Conservation (phyloP, 2,329 filamentous ascomycete species). For the Aplosporella prunicola region DNA sequence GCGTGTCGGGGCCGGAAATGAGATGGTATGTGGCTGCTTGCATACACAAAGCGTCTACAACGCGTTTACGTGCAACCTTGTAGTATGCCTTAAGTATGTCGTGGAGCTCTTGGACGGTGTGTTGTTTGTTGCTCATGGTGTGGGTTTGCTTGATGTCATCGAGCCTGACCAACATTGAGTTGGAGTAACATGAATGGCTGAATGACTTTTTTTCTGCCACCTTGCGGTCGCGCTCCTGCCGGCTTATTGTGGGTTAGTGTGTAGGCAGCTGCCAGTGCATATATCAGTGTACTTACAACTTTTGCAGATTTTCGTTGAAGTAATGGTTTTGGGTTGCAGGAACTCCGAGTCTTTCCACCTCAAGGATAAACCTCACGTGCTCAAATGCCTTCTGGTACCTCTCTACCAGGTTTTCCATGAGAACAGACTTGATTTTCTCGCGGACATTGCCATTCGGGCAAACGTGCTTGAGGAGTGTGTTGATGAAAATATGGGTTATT, state of each 20-base stretch:
- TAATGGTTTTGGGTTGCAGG: constrained; percentile 45
- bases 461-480: constrained; percentile 30
- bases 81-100: constrained; percentile 55
- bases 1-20: constrained; percentile 40
- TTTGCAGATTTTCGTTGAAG: constrained; percentile 41
- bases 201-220: background rate
- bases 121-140: constrained; percentile 25
- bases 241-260: no score
- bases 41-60: constrained; percentile 53
- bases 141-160: constrained; percentile 1
- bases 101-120: constrained; percentile 45
- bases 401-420: constrained; percentile 38
- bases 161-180: background rate
- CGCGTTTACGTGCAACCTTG: constrained; percentile 49
- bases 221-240: background rate
- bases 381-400: constrained; percentile 41
- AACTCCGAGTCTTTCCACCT: constrained; percentile 39
- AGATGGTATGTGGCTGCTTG: constrained; percentile 50
- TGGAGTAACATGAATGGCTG: background rate
- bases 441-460: constrained; percentile 39
- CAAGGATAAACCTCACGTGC: constrained; percentile 43
- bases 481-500: constrained; percentile 46
- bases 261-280: no score
- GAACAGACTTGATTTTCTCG: constrained; percentile 31
- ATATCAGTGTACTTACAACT: constrained; percentile 26